Base-by-base conservation (phyloP, 2,329 filamentous ascomycete genomes). In the Colletotrichum godetiae region DNA sequence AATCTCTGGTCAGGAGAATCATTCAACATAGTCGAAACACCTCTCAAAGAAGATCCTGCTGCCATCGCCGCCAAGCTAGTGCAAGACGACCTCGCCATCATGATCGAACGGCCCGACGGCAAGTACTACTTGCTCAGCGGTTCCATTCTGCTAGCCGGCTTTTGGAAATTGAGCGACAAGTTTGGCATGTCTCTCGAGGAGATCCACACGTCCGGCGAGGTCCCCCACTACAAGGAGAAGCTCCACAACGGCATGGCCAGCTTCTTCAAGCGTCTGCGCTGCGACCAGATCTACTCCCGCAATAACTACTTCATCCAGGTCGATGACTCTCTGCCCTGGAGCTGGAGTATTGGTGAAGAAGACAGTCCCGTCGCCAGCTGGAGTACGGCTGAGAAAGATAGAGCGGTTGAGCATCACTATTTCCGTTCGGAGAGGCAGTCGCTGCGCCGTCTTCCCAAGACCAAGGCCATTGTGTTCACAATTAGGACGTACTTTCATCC, bases 261-360 rank as follows among this genome's bases (percentile, higher is more conserved):
- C 80, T 95, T 97, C 84, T 97, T 97, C 84, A 86, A 89, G 0
- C 85, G 94, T 0, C 81, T 97, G 0, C 87, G 89, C 78, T 92
- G 92, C 1, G 91, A 94, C 55, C 89, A 90, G 57, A 88, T 88
- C n/a, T 86, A 87, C 72, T 82, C 80, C 65, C 87, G 94, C 72
- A 94, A 95, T 80, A 96, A 97, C 80, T 97, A 97, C 82, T 97
- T 97, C 84, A 89, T 97, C 75, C 94, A 97, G 82, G 94, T 97
- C 1, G 94, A 97, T 78, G 93, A 95, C 69, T 83, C 88, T 5
- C 85, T 97, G 1, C 86, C 92, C 0, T 97, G 94, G 94, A 94
- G 92, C 72, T 84, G 87, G 78, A 94, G 91, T 77, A 95, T 97
- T 76, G 94, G 94, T 0, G 77, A 83, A 19, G 95, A 97, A 81